Conservation (phyloP, 2,329 filamentous ascomycete genomes). For the Exophiala xenobiotica region DNA sequence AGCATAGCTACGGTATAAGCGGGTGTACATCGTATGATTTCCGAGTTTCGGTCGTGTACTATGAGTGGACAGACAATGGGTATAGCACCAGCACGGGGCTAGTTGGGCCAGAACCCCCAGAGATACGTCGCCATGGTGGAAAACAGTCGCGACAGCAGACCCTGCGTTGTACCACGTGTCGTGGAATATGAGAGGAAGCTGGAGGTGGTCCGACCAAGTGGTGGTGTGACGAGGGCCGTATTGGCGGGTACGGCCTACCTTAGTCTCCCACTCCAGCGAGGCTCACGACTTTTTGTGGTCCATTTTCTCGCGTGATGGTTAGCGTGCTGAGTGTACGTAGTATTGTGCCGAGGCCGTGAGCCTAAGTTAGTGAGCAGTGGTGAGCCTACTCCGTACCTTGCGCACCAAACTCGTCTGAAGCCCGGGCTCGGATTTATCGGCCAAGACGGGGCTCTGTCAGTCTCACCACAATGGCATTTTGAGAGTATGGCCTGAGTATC, state of each 20-base stretch:
- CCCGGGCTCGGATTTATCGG: neutral
- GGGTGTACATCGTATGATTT: constrained; percentile 2
- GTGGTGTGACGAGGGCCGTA: constrained; percentile 1
- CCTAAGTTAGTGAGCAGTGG: too few species aligned
- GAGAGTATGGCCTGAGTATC: constrained; percentile 12
- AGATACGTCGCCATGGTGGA: neutral
- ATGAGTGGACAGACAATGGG: neutral
- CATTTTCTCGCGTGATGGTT: neutral
- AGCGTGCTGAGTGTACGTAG: neutral
- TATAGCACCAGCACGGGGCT: neutral
- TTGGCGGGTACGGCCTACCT: neutral
- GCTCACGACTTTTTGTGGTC: too few species aligned
- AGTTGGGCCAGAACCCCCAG: neutral
- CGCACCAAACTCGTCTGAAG: neutral
- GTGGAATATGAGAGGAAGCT: neutral
- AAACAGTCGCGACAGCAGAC: neutral
- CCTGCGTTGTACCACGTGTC: constrained; percentile 1
- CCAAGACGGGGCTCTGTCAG: constrained; percentile 1
- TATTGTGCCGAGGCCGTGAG: too few species aligned
- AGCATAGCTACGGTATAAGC: neutral
- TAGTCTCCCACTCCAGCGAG: neutral
- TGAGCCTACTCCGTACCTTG: neutral
- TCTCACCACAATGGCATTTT: constrained; percentile 9
- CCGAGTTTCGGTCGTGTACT: neutral
- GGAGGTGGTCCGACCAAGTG: neutral